Evolutionary conservation across 2,329 filamentous ascomycete genomes (phyloP).

Genomic region (Tolypocladium cylindrosporum): DNA sequence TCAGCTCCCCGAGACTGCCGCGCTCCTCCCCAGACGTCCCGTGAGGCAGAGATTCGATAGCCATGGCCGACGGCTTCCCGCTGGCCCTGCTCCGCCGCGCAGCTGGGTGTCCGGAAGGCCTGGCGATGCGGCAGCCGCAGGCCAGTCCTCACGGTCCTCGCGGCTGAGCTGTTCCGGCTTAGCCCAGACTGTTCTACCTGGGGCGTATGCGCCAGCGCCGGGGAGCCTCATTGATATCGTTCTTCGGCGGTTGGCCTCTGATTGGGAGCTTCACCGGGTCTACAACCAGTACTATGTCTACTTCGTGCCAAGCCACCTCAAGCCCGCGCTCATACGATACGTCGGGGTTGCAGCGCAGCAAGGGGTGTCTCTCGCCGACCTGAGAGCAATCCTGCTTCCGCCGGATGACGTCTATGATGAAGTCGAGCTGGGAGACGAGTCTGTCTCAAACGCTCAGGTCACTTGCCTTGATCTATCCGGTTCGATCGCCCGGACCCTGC

Average conservation of each 20-base stretch:
- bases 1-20: conserved; percentile 46
- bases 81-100: conserved; percentile 48
- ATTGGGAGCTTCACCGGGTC: conserved; percentile 45
- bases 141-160: conserved; percentile 6
- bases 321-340: conserved; percentile 40
- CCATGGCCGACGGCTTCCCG: conserved; percentile 40
- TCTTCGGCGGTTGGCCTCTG: conserved; percentile 37
- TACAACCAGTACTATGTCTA: conserved; percentile 50
- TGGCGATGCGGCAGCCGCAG: conserved; percentile 6
- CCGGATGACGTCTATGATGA: conserved; percentile 15
- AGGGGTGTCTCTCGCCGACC: conserved; percentile 39
- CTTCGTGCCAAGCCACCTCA: conserved; percentile 41
- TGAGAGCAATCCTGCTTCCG: conserved; percentile 35
- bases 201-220: conserved; percentile 29
- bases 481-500: conserved; percentile 39
- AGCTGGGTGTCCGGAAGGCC: conserved; percentile 37
- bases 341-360: conserved; percentile 33
- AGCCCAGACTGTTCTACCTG: conserved; percentile 29
- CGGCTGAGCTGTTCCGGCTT: conserved; percentile 10
- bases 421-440: conserved; percentile 15
- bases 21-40: conserved; percentile 36
- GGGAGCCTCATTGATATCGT: conserved; percentile 42
- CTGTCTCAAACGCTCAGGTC: conserved; percentile 23
- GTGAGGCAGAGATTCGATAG: conserved; percentile 31
- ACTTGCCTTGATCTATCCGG: conserved; percentile 44